These are phyloP conservation scores for Phytophthora foliorum DNA, from an alignment of 352 stramenopile species.

Conservation along the genomic window DNA sequence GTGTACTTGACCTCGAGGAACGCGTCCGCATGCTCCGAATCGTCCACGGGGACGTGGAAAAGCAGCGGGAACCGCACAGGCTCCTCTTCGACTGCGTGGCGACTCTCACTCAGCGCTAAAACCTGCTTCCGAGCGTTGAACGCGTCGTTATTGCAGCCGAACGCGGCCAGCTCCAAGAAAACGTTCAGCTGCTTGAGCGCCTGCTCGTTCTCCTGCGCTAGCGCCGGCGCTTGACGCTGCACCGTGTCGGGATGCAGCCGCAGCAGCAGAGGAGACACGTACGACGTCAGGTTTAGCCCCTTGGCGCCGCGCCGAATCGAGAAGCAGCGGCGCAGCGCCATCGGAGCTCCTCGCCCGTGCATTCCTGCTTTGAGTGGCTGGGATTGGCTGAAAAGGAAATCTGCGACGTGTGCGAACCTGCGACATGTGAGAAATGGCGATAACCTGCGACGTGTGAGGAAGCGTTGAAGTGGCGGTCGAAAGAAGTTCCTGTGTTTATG, in stretches of 20 bases:
- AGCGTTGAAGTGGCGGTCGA: background rate
- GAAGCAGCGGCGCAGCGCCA: constrained; percentile 23
- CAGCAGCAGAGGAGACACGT: constrained; percentile 75
- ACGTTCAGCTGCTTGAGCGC: constrained; percentile 86
- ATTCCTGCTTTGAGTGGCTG: constrained; percentile 20
- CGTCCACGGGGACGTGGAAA: constrained; percentile 58
- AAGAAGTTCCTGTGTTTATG: background rate
- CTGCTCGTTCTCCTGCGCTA: constrained; percentile 70
- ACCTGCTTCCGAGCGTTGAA: constrained; percentile 65
- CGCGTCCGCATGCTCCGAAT: constrained; percentile 22
- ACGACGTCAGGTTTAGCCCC: constrained; percentile 67
- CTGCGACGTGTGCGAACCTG: constrained; percentile 9
- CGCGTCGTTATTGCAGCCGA: constrained; percentile 78
- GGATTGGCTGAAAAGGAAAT: constrained; percentile 25
- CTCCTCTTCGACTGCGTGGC: constrained; percentile 19
- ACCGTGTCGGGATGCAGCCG: constrained; percentile 77
- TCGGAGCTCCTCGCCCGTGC: constrained; percentile 15
- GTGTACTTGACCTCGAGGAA: constrained; percentile 51
- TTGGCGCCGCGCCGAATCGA: constrained; percentile 29
- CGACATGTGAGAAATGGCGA: background rate
- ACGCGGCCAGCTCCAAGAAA: constrained; percentile 72
- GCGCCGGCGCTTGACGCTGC: constrained; percentile 49
- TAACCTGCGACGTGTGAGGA: background rate
- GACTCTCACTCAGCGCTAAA: constrained; percentile 38
- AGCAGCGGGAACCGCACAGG: constrained; percentile 60